phyloP scores from a whole-genome alignment of 2,329 filamentous ascomycete species.

The Beauveria australis region DNA sequence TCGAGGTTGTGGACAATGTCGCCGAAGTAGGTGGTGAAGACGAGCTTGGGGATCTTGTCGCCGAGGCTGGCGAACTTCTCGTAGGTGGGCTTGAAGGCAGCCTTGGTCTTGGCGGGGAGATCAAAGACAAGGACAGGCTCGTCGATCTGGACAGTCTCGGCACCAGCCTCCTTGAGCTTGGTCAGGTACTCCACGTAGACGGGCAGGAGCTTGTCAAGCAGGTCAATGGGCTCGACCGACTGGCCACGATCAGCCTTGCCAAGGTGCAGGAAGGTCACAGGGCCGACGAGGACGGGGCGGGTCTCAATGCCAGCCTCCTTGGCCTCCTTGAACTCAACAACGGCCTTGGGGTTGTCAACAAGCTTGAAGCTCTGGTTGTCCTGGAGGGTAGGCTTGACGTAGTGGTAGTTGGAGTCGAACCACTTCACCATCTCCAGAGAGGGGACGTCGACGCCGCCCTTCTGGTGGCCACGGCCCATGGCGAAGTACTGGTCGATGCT shows the following conservation, averaged over 20 bases:
- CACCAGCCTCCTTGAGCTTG: slow-evolving; percentile 93
- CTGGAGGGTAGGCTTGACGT: slow-evolving; percentile 98
- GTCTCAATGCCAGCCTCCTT: slow-evolving; percentile 93
- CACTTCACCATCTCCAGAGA: slow-evolving; percentile 99
- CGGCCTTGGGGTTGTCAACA: slow-evolving; percentile 78
- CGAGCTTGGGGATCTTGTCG: slow-evolving; percentile 74
- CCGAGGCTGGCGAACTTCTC: slow-evolving; percentile 75
- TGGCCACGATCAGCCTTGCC: slow-evolving; percentile 97
- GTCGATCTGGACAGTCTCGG: slow-evolving; percentile 94
- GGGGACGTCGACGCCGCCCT: slow-evolving; percentile 86
- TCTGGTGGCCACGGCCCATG: slow-evolving; percentile 98
- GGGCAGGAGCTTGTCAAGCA: slow-evolving; percentile 87
- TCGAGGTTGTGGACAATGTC: slow-evolving; percentile 99
- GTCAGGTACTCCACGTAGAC: slow-evolving; percentile 88
- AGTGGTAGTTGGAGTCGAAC: slow-evolving; percentile 99
- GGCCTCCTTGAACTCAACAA: slow-evolving; percentile 89
- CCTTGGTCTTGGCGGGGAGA: slow-evolving; percentile 81
- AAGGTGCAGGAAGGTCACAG: slow-evolving; percentile 94
- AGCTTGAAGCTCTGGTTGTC: slow-evolving; percentile 97
- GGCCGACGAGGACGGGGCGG: slow-evolving; percentile 88
- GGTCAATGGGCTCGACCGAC: slow-evolving; percentile 84
- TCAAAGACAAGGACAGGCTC: slow-evolving; percentile 97
- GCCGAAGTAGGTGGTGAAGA: slow-evolving; percentile 97
- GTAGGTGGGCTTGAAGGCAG: slow-evolving; percentile 95
- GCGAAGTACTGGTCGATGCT: slow-evolving; percentile 96